Conservation (phyloP, 2,329 filamentous ascomycete species). For the Cercospora zeina region DNA sequence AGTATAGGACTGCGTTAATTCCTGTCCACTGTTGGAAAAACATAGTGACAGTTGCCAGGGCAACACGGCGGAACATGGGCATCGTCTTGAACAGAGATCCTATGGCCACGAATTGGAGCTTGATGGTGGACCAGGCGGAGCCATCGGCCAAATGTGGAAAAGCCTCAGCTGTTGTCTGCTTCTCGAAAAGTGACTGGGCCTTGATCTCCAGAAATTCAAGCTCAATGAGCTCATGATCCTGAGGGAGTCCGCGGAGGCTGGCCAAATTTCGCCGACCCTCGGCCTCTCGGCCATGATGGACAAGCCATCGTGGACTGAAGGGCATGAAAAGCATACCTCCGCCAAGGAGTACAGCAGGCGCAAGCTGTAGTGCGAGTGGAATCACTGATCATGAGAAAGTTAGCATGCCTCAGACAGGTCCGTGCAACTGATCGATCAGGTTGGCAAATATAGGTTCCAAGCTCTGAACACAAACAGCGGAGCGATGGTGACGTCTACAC, state of each 20-base stretch:
- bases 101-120: constrained; percentile 68
- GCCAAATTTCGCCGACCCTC: constrained; percentile 67
- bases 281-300: constrained; percentile 67
- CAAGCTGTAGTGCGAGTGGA: constrained; percentile 70
- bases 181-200: constrained; percentile 75
- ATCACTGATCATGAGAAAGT: constrained; percentile 45
- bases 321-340: constrained; percentile 72
- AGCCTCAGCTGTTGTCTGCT: constrained; percentile 65
- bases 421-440: not conserved
- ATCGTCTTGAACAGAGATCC: constrained; percentile 63
- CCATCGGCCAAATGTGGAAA: constrained; percentile 65
- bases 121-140: constrained; percentile 61
- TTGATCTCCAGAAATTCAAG: constrained; percentile 83
- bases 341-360: constrained; percentile 65
- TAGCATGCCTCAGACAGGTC: not conserved
- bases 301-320: constrained; percentile 73
- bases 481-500: not conserved
- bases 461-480: not conserved
- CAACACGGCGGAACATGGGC: constrained; percentile 66
- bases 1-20: constrained; percentile 51
- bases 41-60: constrained; percentile 55
- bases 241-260: constrained; percentile 60
- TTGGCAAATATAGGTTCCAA: not conserved
- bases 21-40: constrained; percentile 53
- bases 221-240: constrained; percentile 67